These are phyloP conservation scores for Aotearoamyces nothofagi DNA, from an alignment of 2,329 filamentous ascomycete genomes.

Conservation along the genomic window DNA sequence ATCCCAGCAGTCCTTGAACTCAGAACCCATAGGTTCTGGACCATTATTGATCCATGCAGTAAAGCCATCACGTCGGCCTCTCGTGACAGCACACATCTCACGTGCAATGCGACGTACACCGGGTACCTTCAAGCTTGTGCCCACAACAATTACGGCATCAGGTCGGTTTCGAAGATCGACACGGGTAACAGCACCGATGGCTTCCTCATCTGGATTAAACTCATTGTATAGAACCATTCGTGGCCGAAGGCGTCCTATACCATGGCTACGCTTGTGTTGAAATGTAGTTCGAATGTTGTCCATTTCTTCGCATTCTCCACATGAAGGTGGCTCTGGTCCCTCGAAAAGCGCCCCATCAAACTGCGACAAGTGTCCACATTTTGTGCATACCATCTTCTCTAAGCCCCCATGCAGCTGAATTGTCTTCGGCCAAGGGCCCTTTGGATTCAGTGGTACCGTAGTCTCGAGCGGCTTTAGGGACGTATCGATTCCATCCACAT, in stretches of 20 bases:
- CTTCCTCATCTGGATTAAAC: slow-evolving; percentile 89
- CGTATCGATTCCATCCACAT: slow-evolving; percentile 91
- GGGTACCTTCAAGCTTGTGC: slow-evolving; percentile 89
- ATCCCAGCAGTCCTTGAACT: slow-evolving; percentile 90
- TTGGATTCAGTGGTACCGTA: slow-evolving; percentile 61
- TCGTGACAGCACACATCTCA: slow-evolving; percentile 80
- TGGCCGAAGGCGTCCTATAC: slow-evolving; percentile 76
- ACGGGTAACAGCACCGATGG: slow-evolving; percentile 80
- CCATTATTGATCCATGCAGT: slow-evolving; percentile 94
- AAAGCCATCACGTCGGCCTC: slow-evolving; percentile 67
- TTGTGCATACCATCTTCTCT: slow-evolving; percentile 92
- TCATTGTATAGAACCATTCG: slow-evolving; percentile 97
- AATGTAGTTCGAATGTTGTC: slow-evolving; percentile 62
- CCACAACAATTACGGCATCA: slow-evolving; percentile 87
- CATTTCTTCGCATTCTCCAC: slow-evolving; percentile 55
- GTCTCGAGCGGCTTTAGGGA: slow-evolving; percentile 67
- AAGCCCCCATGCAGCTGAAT: slow-evolving; percentile 89
- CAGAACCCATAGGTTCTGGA: slow-evolving; percentile 62
- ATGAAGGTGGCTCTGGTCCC: slow-evolving; percentile 70
- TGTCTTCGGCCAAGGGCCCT: slow-evolving; percentile 84
- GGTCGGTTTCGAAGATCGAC: slow-evolving; percentile 75
- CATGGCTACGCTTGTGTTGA: slow-evolving; percentile 81
- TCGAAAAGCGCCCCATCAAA: slow-evolving; percentile 72
- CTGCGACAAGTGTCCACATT: slow-evolving; percentile 63
- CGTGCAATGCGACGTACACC: slow-evolving; percentile 80